A percentile compares a stretch with the other conserved stretches of the same genome.
Conservation (phyloP, 768 basidiomycete species). For the Tephrocybe sp. region DNA sequence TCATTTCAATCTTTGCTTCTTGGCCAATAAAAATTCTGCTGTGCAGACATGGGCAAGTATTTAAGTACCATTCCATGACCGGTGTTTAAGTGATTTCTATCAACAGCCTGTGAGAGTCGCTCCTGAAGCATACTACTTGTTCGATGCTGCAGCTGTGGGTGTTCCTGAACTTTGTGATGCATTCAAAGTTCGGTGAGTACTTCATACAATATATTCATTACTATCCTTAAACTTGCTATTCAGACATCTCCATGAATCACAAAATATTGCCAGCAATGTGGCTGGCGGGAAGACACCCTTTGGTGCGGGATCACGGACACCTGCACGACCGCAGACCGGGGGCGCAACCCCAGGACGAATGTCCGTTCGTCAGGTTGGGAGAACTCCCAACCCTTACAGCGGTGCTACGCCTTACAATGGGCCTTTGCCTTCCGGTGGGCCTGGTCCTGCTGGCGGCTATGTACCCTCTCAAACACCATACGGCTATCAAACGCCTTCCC, state of each 20-base stretch:
- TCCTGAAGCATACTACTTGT: conserved; percentile 86
- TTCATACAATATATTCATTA: conserved; percentile 16
- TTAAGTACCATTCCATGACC: neutral
- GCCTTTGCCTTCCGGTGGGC: conserved; percentile 25
- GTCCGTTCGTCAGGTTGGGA: conserved; percentile 68
- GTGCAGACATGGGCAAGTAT: conserved; percentile 86
- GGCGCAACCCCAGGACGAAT: conserved; percentile 76
- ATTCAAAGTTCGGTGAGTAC: conserved; percentile 78
- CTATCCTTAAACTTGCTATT: conserved; percentile 10
- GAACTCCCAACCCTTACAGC: conserved; percentile 81
- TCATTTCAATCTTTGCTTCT: conserved; percentile 90
- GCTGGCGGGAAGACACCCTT: conserved; percentile 80
- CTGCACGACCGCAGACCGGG: conserved; percentile 60
- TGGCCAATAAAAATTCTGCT: conserved; percentile 85
- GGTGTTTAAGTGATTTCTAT: conserved; percentile 3
- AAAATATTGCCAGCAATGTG: conserved; percentile 48
- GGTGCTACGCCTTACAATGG: conserved; percentile 42
- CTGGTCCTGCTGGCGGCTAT: conserved; percentile 23
- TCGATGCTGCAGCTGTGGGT: conserved; percentile 86
- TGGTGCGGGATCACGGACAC: conserved; percentile 70
- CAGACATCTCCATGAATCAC: conserved; percentile 81
- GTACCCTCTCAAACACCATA: conserved; percentile 33
- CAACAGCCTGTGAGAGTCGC: conserved; percentile 81
- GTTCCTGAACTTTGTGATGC: conserved; percentile 95
- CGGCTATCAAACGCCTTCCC: conserved; percentile 51